phyloP scores from a whole-genome alignment of 768 basidiomycete species.

The Russula sp. region DNA sequence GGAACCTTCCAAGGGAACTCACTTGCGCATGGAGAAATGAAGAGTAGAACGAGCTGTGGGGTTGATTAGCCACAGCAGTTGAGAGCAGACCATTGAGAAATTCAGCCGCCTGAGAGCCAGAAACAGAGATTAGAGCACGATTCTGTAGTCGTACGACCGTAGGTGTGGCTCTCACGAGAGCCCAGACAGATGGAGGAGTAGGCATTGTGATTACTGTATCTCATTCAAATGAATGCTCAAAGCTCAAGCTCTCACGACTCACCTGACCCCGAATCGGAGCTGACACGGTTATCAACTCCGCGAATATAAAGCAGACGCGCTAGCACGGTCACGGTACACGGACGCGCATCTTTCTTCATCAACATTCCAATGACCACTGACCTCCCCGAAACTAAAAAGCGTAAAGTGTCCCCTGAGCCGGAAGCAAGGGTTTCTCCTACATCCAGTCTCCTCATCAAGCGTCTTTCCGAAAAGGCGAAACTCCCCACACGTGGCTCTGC shows the following conservation, averaged over 20 bases:
- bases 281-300: conserved; percentile 17
- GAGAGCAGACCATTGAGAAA: conserved; percentile 78
- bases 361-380: conserved; percentile 10
- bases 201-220: conserved; percentile 23
- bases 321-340: neutral
- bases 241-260: neutral
- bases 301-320: neutral
- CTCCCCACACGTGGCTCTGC: conserved; percentile 82
- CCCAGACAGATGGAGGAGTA: conserved; percentile 33
- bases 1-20: conserved; percentile 23
- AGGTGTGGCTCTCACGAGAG: conserved; percentile 38
- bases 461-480: conserved; percentile 71
- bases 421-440: conserved; percentile 31
- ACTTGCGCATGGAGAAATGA: conserved; percentile 78
- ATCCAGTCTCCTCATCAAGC: conserved; percentile 69
- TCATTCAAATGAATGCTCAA: neutral
- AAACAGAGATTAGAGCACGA: conserved; percentile 64
- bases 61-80: conserved; percentile 37
- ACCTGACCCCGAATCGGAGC: conserved; percentile 7
- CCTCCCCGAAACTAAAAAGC: conserved; percentile 40
- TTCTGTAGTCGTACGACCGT: conserved; percentile 53
- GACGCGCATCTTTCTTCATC: neutral
- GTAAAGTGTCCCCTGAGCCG: conserved; percentile 44
- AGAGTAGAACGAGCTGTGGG: conserved; percentile 55
- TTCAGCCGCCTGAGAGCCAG: conserved; percentile 70